These are phyloP conservation scores for Protea cynaroides DNA, from an alignment of 164 flowering plant species.

Conservation along the genomic window DNA sequence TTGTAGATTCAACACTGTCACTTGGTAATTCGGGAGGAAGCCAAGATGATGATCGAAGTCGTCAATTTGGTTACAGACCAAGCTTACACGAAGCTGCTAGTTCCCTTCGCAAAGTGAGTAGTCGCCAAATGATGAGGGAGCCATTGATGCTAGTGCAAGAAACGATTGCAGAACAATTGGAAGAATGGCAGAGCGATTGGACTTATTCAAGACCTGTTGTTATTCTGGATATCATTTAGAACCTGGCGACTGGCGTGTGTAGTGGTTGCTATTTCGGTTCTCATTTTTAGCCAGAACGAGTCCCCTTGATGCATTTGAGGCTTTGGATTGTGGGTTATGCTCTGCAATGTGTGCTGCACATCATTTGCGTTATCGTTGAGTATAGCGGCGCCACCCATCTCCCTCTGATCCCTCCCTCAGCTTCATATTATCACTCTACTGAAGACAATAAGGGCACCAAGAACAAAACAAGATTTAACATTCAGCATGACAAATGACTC, in stretches of 20 bases:
- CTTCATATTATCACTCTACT: too few relatives aligned
- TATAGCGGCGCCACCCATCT: slow-evolving; percentile 25
- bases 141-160: slow-evolving; percentile 52
- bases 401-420: too few relatives aligned
- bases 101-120: slow-evolving; percentile 42
- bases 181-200: slow-evolving; percentile 57
- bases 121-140: slow-evolving; percentile 49
- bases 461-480: too few relatives aligned
- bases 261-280: slow-evolving; percentile 23
- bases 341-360: slow-evolving; percentile 39
- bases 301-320: slow-evolving; percentile 38
- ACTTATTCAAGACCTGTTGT: slow-evolving; percentile 58
- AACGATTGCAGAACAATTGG: slow-evolving; percentile 54
- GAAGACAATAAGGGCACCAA: too few relatives aligned
- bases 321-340: slow-evolving; percentile 57
- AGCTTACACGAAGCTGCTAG: slow-evolving; percentile 48
- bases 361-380: slow-evolving; percentile 43
- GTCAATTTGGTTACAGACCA: slow-evolving; percentile 36
- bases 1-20: slow-evolving; percentile 41
- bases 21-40: slow-evolving; percentile 19
- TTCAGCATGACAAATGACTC: too few relatives aligned
- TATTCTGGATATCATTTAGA: slow-evolving; percentile 46
- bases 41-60: slow-evolving; percentile 23
- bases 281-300: slow-evolving; percentile 35
- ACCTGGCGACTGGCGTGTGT: slow-evolving; percentile 44